Percentiles rank a stretch among this genome's conserved stretches.
Conservation (phyloP, 2,329 filamentous ascomycete species). For the Grosmannia serpens region DNA sequence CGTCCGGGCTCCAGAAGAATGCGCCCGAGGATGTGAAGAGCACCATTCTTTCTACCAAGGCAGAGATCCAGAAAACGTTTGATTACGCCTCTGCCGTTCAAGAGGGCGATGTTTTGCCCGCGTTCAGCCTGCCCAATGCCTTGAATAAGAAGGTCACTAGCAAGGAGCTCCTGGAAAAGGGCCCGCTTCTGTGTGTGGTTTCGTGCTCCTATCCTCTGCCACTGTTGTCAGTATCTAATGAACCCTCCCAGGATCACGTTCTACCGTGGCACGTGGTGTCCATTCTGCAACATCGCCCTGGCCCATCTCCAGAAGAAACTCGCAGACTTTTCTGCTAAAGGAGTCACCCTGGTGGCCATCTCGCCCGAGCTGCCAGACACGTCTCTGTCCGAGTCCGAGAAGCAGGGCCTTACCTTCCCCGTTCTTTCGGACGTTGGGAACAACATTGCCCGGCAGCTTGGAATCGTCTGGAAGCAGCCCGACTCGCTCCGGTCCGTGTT, state of each 20-base stretch:
- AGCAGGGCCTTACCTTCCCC: constrained; percentile 26
- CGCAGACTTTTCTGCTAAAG: constrained; percentile 22
- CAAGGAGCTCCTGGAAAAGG: constrained; percentile 18
- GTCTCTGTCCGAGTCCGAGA: constrained; percentile 25
- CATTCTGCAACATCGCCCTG: constrained; percentile 31
- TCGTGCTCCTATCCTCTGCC: neutral
- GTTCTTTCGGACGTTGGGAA: constrained; percentile 29
- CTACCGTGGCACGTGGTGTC: constrained; percentile 35
- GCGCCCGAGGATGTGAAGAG: constrained; percentile 3
- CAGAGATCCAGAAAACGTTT: constrained; percentile 10
- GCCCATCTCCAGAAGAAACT: constrained; percentile 23
- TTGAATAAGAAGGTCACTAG: constrained; percentile 21
- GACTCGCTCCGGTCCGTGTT: constrained; percentile 18
- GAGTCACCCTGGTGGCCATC: constrained; percentile 29
- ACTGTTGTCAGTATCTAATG: neutral
- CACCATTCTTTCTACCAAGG: neutral
- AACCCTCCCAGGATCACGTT: constrained; percentile 23
- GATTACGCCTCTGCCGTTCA: constrained; percentile 19
- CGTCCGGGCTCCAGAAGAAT: constrained; percentile 1
- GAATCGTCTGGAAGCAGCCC: constrained; percentile 23
- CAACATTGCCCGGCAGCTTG: constrained; percentile 22
- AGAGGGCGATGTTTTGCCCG: constrained; percentile 21
- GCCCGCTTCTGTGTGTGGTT: constrained; percentile 19
- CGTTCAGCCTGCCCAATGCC: constrained; percentile 23
- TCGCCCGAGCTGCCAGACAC: constrained; percentile 28